A percentile compares a stretch with the other conserved stretches of the same genome.
These are phyloP conservation scores for Geotrichum aggregatum DNA, from an alignment of 1,139 yeast genomes.

Conservation along the genomic window DNA sequence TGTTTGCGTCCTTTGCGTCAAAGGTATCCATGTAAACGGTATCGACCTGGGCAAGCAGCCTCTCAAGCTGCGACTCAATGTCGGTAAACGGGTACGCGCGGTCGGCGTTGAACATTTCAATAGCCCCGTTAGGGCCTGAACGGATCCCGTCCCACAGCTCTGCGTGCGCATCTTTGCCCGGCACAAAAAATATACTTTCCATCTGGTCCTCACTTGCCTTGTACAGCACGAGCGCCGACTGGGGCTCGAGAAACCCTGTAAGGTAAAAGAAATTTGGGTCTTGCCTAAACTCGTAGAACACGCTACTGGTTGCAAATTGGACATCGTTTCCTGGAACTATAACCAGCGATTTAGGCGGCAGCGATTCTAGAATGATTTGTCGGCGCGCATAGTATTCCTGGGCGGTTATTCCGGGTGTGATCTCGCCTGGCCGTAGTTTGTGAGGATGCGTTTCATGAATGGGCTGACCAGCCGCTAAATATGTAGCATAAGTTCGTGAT, in stretches of 20 bases:
- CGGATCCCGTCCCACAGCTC: constrained; percentile 96
- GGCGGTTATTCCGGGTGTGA: constrained; percentile 87
- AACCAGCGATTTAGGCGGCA: constrained; percentile 67
- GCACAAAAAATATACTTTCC: constrained; percentile 62
- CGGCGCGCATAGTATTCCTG: constrained; percentile 76
- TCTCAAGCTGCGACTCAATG: constrained; percentile 25
- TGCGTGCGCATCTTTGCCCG: constrained; percentile 66
- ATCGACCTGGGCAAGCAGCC: constrained; percentile 27
- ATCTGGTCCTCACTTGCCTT: constrained; percentile 51
- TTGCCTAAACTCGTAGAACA: constrained; percentile 87
- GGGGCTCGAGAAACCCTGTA: constrained; percentile 93
- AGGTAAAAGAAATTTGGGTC: constrained; percentile 81
- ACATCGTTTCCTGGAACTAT: constrained; percentile 68
- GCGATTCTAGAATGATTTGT: constrained; percentile 47
- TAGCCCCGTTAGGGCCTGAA: constrained; percentile 80
- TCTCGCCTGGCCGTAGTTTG: constrained; percentile 63
- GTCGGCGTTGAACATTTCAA: constrained; percentile 84
- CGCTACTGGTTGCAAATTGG: constrained; percentile 83
- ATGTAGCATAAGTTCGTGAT: background rate
- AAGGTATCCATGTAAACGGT: constrained; percentile 33
- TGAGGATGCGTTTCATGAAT: constrained; percentile 80
- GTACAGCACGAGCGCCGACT: constrained; percentile 71
- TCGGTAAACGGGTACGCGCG: constrained; percentile 52
- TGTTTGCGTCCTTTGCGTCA: constrained; percentile 20
- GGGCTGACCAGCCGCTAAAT: constrained; percentile 67